A percentile compares a stretch with the other conserved stretches of the same genome.
Conservation (phyloP, 2,329 filamentous ascomycete species). For the Calonectria henricotiae region DNA sequence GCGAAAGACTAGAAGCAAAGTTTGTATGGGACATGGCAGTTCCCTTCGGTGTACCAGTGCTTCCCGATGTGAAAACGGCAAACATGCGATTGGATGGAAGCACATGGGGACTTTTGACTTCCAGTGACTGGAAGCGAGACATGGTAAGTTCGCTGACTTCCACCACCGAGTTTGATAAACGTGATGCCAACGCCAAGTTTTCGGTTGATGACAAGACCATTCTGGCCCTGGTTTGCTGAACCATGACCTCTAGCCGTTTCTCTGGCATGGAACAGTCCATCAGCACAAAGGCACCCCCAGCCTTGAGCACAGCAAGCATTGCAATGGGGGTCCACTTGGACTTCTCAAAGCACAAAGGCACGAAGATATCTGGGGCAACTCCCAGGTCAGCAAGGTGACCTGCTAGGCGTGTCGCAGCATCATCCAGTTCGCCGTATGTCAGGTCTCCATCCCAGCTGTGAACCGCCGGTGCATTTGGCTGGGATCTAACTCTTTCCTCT, state of each 20-base stretch:
- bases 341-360: slow-evolving; percentile 46
- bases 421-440: slow-evolving; percentile 62
- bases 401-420: slow-evolving; percentile 60
- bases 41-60: slow-evolving; percentile 48
- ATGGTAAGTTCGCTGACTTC: not conserved
- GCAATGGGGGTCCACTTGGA: slow-evolving; percentile 47
- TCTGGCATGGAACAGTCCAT: slow-evolving; percentile 41
- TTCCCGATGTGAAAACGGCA: slow-evolving; percentile 27
- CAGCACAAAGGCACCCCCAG: slow-evolving; percentile 47
- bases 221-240: slow-evolving; percentile 1
- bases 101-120: not conserved
- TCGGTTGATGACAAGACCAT: too few relatives aligned
- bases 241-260: slow-evolving; percentile 32
- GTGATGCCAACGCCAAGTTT: too few relatives aligned
- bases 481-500: slow-evolving; percentile 32
- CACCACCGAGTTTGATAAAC: too few relatives aligned
- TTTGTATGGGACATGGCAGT: slow-evolving; percentile 37
- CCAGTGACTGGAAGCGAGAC: too few relatives aligned
- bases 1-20: slow-evolving; percentile 41
- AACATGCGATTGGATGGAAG: slow-evolving; percentile 7
- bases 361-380: slow-evolving; percentile 45
- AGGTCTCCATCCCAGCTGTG: slow-evolving; percentile 54
- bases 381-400: slow-evolving; percentile 52
- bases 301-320: slow-evolving; percentile 49
- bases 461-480: slow-evolving; percentile 44